phyloP scores from a whole-genome alignment of 441 rosid genomes.

The Flueggea neowawraea region DNA sequence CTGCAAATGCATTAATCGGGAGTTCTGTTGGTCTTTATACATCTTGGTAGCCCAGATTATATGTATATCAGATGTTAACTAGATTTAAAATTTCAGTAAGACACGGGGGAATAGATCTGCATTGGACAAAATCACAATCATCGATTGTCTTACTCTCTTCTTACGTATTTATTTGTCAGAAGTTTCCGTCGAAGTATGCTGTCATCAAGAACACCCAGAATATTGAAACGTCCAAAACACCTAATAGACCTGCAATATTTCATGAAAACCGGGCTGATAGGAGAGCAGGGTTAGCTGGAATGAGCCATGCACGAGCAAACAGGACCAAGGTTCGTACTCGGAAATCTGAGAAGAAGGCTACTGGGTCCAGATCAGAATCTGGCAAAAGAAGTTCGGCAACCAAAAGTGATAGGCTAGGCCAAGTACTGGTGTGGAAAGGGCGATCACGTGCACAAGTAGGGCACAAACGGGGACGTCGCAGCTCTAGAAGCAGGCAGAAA shows the following conservation, averaged over 20 bases:
- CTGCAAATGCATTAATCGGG: too few relatives aligned
- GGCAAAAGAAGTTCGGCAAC: conserved; percentile 35
- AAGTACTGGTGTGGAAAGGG: conserved; percentile 38
- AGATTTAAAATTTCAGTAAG: too few relatives aligned
- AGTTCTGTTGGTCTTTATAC: too few relatives aligned
- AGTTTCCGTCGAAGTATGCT: conserved; percentile 51
- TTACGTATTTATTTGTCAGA: conserved; percentile 36
- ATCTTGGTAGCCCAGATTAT: too few relatives aligned
- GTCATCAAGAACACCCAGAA: conserved; percentile 27
- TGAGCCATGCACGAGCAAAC: conserved; percentile 38
- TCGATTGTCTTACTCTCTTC: neutral
- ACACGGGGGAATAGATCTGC: too few relatives aligned
- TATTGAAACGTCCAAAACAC: conserved; percentile 9
- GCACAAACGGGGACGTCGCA: conserved; percentile 50
- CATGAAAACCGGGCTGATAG: conserved; percentile 49
- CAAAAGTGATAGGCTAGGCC: conserved; percentile 21
- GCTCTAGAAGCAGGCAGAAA: conserved; percentile 42
- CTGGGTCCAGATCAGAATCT: conserved; percentile 36
- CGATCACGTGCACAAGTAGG: conserved; percentile 42
- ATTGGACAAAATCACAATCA: too few relatives aligned
- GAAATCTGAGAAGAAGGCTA: conserved; percentile 34
- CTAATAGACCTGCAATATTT: conserved; percentile 26
- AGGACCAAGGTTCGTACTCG: conserved; percentile 45
- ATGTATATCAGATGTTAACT: too few relatives aligned
- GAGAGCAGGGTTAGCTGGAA: conserved; percentile 30